Evolutionary conservation across 1,139 yeast species (phyloP), one percentile per base, ranked within the genome.

Genomic region (Pichia sp.): DNA sequence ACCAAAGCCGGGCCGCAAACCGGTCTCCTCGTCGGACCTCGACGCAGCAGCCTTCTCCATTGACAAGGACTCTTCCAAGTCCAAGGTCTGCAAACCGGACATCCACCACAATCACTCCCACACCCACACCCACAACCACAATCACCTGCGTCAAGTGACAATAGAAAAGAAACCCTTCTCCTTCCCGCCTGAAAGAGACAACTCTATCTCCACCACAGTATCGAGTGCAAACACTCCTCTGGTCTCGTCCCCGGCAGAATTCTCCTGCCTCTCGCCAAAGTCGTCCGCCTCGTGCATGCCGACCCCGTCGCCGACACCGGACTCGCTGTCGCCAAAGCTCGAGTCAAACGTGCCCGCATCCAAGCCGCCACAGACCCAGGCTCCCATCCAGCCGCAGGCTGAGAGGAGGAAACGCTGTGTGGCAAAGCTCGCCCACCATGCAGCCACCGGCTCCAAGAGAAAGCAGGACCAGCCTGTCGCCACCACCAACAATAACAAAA

Each of bases 1-100:
- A 53, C 70, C 71, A 45, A 68, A 67, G 56, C 71, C 68, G 1
- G 67, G 68, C 5, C 55, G 67, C 31, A 64, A 64, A 51, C 65
- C 66, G 1, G 42, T 53, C 8, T 23, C 55, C 8, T 26, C 50
- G 2, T 30, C 36, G 11, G 51, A 47, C 5, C 8, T 30, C 7
- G 41, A 42, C 23, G 13, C 32, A 29, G n/a, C 47, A 16, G 31
- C 36, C 36, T 8, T 45, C 49, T 19, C 5, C 43, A 26, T 16
- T 2, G 50, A 47, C 30, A 47, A 47, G 36, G 50, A 48, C 7
- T 32, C 40, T 1, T n/a, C 40, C 4, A 46, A 46, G 8, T 30
- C 46, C 19, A 49, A 41, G 23, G 34, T 48, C 32, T 48, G 38
- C 15, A 48, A 48, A 41, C 51, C 51, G 7, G 51, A 48, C 19